Evolutionary conservation across 148 eudicot genomes (phyloP), one percentile per base, ranked within the genome.

Genomic region (Pharnaceum exiguum): DNA sequence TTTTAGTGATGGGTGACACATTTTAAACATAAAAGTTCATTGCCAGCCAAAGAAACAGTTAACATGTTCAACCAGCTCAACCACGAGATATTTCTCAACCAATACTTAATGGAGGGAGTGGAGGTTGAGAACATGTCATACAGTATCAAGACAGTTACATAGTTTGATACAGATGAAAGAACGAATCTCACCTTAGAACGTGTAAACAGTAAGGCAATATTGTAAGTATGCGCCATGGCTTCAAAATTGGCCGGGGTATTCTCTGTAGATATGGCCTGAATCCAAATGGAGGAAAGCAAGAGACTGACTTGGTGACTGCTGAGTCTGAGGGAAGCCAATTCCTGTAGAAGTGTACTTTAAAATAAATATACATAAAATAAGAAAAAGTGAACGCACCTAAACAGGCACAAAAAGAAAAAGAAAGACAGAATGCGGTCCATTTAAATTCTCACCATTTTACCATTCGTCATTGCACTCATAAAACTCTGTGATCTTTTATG

Each of bases 241-340:
- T 85, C 90, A 51, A 89, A 85, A 75, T 75, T 83, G 68, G 63
- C 71, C 16, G 94, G 96, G 56, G 79, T 66, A 64, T 83, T 89
- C 58, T 79, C 94, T 23, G 72, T 33, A 24, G 69, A 69, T 59
- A 74, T 67, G 60, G 87, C 90, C 70, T 89, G 96, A 75, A 81
- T 77, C 96, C 96, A 89, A 63, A 85, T 75, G 44, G 89, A 87
- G 38, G 96, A 85, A 65, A 89, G 94, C 72, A 89, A 66, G 57
- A 85, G 90, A 63, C 87, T 77, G 68, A 89, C 82, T 81, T 89
- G 94, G 67, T 89, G 94, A 53, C 85, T 79, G 69, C 96, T 89
- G 68, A 89, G 60, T 60, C 94, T 68, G 63, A 89, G 81, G 66
- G 89, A 72, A 59, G 75, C 70, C 62, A 56, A 57, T 51, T 79